A percentile compares a stretch with the other conserved stretches of the same genome.
phyloP scores from a whole-genome alignment of 306 rosid genomes.

The Ceratonia siliqua region DNA sequence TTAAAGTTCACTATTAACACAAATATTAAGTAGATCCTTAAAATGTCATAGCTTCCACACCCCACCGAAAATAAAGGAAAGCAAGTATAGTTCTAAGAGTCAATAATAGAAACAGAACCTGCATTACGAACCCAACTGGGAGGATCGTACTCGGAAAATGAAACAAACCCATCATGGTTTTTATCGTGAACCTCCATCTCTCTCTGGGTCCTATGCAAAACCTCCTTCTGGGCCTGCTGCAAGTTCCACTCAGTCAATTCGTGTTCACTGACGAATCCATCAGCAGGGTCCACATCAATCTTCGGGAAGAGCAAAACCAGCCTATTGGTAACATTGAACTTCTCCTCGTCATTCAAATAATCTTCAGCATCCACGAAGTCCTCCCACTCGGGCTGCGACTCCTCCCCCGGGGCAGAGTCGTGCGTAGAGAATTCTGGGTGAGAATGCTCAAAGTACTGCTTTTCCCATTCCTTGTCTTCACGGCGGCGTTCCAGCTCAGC shows the following conservation, averaged over 20 bases:
- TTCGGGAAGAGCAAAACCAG: constrained; percentile 74
- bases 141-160: constrained; percentile 90
- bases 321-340: constrained; percentile 77
- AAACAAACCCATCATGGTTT: constrained; percentile 75
- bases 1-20: neutral
- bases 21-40: neutral
- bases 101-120: constrained; percentile 39
- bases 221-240: constrained; percentile 72
- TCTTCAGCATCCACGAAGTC: constrained; percentile 91
- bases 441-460: constrained; percentile 57
- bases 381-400: constrained; percentile 98
- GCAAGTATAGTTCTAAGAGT: neutral
- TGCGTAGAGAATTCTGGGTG: constrained; percentile 46
- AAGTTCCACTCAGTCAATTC: constrained; percentile 90
- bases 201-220: constrained; percentile 75
- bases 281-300: constrained; percentile 75
- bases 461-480: constrained; percentile 88
- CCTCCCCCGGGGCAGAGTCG: constrained; percentile 67
- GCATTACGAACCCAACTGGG: constrained; percentile 80
- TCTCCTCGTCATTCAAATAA: constrained; percentile 77
- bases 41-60: neutral
- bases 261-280: constrained; percentile 56
- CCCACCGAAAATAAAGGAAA: neutral
- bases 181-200: constrained; percentile 92
- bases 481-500: constrained; percentile 91